Evolutionary conservation across 495 filamentous ascomycete species (phyloP), one percentile per base, ranked within the genome.

Genomic region (Cryomyces antarcticus): DNA sequence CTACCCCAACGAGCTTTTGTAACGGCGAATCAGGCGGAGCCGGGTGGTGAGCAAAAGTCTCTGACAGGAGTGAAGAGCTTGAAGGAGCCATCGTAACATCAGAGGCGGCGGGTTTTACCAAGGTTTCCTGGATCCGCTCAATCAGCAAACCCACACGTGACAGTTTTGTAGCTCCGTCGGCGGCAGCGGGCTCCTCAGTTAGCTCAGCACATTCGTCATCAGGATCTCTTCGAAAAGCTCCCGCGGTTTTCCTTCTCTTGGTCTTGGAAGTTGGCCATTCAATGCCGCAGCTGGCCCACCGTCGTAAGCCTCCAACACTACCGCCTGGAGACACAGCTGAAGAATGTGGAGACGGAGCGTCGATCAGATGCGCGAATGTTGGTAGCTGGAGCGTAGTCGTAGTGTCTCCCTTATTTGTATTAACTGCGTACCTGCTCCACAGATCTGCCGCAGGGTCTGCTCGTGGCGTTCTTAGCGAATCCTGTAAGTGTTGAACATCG

Each of bases 391-490:
- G 41, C 7, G 39, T 38, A 10, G 46, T 53, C 27, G 50, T 37
- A 1, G 42, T 49, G 5, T 47, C 53, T 33, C 49, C 54, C 29
- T 39, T 51, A 11, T 40, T 45, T 24, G 49, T 41, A 28, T 41
- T 46, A 5, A 43, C 37, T 6, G 46, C 71, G 53, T 82, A 92
- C 13, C 80, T 75, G 49, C 77, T 82, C 86, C 84, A 93, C n/a
- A 94, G 60, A 41, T 93, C 86, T 30, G 74, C 60, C 0, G 80
- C 80, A 28, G 88, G 79, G 57, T 97, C 89, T 37, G 76, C 72
- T 45, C 81, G 76, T 27, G 83, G 82, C 0, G 85, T 86, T 41
- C 70, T 77, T 31, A 80, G 62, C 2, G 69, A 59, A n/a, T 65
- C 57, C 33, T 72, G 67, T 17, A 78, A 53, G 30, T 63, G 64